These are phyloP conservation scores for Cornus controversa DNA, from an alignment of 148 eudicot genomes.

Conservation along the genomic window DNA sequence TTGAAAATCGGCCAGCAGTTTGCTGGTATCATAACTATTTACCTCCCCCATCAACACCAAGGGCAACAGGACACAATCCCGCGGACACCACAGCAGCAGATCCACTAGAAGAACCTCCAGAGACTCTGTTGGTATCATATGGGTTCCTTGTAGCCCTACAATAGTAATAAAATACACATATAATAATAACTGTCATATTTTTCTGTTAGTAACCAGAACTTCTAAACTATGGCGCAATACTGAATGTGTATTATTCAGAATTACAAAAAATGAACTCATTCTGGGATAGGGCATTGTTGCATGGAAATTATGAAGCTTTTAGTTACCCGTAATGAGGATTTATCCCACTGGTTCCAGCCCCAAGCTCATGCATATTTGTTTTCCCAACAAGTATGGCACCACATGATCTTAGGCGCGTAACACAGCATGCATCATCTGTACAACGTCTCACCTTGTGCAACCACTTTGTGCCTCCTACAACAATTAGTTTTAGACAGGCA, in stretches of 20 bases:
- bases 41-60: slow-evolving; percentile 99
- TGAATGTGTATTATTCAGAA: background rate
- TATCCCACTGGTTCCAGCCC: slow-evolving; percentile 94
- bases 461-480: slow-evolving; percentile 95
- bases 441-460: slow-evolving; percentile 71
- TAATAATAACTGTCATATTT: too few relatives aligned
- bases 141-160: slow-evolving; percentile 80
- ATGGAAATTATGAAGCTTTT: background rate
- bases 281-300: background rate
- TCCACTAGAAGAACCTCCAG: slow-evolving; percentile 99
- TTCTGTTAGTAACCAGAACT: background rate
- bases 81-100: slow-evolving; percentile 94
- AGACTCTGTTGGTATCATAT: slow-evolving; percentile 51
- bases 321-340: slow-evolving; percentile 96
- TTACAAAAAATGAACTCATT: background rate
- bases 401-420: slow-evolving; percentile 64
- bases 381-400: slow-evolving; percentile 94
- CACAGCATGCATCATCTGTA: slow-evolving; percentile 76
- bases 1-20: background rate
- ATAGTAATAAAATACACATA: background rate
- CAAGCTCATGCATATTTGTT: slow-evolving; percentile 99
- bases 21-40: slow-evolving; percentile 8
- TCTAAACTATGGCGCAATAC: background rate
- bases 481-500: background rate
- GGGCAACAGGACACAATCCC: slow-evolving; percentile 93